Evolutionary conservation across 2,329 filamentous ascomycete genomes (phyloP), one percentile per base, ranked within the genome.

Genomic region (Monosporascus ibericus): DNA sequence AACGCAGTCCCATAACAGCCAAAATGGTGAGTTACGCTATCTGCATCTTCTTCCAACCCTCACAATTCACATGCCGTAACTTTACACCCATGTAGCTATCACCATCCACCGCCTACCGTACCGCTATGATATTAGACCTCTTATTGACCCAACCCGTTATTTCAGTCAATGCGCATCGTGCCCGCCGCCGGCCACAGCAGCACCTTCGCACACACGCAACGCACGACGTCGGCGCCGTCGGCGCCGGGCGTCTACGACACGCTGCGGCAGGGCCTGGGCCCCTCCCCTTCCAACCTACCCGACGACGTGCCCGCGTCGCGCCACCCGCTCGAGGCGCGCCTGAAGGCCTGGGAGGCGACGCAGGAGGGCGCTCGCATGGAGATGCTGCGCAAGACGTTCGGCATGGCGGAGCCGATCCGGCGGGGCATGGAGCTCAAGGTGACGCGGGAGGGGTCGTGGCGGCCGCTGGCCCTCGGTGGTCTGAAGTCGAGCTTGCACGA

Each of bases 381-480:
- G 74, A 80, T 85, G 49, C 82, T 97, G 64, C 85, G 90, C 59
- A 88, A 90, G 60, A 86, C 90, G 47, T 97, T 91, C 71, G 94
- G 94, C 59, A 86, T 96, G 64, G 90, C 88, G 25, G 94, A 97
- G 80, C 94, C 94, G 3, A 85, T 97, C 64, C 85, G 91, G 52
- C 84, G 92, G 51, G 89, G 87, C 56, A 96, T 99, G 94, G 94
- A 99, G 78, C 79, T 96, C 70, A 89, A 90, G 81, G 92, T 95
- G 68, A 85, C 89, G 18, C 76, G 83, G 56, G 84, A 87, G 55
- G 87, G 90, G 58, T 85, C 89, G 71, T 95, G 91, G 87, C 80
- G 84, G 64, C 90, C 90, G 48, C 75, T 82, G 62, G 84, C 82
- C 46, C 75, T 95, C 52, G 80, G 83, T 44, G 83, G 85, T 71